A percentile compares a stretch with the other conserved stretches of the same genome.
phyloP scores from a whole-genome alignment of 148 eudicot genomes.

The Spergularia marina region DNA sequence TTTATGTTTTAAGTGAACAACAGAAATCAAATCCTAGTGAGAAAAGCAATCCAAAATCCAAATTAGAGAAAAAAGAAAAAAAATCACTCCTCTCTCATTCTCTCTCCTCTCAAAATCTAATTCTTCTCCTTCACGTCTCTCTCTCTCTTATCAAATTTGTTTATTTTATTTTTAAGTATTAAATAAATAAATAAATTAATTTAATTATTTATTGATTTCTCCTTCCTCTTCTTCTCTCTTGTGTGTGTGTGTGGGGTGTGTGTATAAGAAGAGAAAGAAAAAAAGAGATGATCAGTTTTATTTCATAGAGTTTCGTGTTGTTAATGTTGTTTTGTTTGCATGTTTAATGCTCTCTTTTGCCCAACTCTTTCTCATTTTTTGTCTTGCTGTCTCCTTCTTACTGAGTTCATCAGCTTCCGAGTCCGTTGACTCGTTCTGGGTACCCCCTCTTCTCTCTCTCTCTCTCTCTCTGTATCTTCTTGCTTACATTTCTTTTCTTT shows the following conservation, averaged over 20 bases:
- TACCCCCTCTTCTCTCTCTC: background rate
- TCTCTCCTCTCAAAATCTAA: background rate
- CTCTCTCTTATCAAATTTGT: constrained; percentile 4
- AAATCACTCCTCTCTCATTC: background rate
- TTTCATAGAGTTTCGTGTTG: constrained; percentile 15
- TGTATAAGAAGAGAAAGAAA: background rate
- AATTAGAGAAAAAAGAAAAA: background rate
- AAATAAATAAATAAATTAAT: no score
- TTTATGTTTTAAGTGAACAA: background rate
- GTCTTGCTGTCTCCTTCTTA: background rate
- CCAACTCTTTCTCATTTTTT: constrained; percentile 7
- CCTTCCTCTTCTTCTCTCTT: background rate
- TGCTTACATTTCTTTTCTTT: background rate
- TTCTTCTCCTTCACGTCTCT: constrained; percentile 48
- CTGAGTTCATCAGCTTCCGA: constrained; percentile 27
- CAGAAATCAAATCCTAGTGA: constrained; percentile 12
- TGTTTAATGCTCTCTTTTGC: constrained; percentile 20
- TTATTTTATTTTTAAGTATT: background rate
- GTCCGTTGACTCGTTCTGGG: constrained; percentile 31
- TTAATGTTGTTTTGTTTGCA: constrained; percentile 23
- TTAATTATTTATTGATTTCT: background rate
- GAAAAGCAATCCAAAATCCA: constrained; percentile 11
- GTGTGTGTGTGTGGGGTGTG: background rate
- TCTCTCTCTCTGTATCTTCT: background rate
- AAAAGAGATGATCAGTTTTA: background rate